A percentile compares a stretch with the other conserved stretches of the same genome.
Conservation (phyloP, 225 moss, liverwort and hornwort species). For the Rhytidiadelphus loreus region DNA sequence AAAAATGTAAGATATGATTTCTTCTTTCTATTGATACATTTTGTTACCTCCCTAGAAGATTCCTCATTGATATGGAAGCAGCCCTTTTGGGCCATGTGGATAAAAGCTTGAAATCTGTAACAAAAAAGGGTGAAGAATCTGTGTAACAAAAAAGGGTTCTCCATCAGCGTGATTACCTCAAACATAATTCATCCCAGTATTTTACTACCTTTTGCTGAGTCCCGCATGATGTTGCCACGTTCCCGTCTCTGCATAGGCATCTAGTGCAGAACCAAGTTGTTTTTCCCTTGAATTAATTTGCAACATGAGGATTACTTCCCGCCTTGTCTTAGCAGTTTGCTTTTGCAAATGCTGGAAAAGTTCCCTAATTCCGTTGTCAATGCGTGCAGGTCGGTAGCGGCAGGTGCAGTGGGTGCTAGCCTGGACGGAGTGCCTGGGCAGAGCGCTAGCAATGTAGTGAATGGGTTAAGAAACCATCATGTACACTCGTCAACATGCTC, state of each 20-base stretch:
- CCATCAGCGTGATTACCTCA: neutral
- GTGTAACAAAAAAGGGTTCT: neutral
- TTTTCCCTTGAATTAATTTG: neutral
- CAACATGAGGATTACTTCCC: neutral
- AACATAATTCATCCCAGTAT: neutral
- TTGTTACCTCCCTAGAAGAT: neutral
- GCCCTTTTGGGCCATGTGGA: neutral
- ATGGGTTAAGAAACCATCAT: conserved; percentile 32
- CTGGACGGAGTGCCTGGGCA: conserved; percentile 33
- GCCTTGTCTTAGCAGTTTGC: neutral
- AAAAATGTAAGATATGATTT: neutral
- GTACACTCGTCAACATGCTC: conserved; percentile 51
- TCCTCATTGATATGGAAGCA: neutral
- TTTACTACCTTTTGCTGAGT: neutral
- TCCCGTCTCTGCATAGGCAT: neutral
- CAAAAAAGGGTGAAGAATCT: neutral
- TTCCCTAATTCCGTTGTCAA: neutral
- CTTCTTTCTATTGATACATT: neutral
- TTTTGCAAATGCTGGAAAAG: neutral
- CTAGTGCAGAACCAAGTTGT: neutral
- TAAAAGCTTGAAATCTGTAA: neutral
- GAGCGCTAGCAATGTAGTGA: conserved; percentile 24
- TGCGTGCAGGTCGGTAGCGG: conserved; percentile 33
- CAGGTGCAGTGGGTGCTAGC: conserved; percentile 48
- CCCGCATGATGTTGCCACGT: neutral